Evolutionary conservation across 1,284 basidiomycete genomes (phyloP).

Genomic region (Microstroma glucosiphilum): DNA sequence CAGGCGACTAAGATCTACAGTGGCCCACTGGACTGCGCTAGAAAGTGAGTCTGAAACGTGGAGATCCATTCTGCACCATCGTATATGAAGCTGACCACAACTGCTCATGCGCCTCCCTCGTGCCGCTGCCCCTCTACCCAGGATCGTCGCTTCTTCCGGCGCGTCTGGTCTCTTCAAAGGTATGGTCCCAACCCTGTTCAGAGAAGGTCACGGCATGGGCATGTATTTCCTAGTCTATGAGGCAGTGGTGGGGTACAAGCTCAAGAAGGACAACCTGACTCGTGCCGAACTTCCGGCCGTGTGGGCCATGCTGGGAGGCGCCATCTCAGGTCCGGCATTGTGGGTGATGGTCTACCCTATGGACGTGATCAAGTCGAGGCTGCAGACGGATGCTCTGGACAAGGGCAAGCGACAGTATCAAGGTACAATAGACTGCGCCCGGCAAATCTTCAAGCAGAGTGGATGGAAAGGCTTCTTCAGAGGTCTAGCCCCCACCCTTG

Average conservation of each 20-base stretch:
- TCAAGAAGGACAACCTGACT: conserved; percentile 40
- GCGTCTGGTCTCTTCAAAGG: conserved; percentile 83
- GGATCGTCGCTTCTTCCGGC: conserved; percentile 53
- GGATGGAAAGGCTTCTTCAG: conserved; percentile 80
- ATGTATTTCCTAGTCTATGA: conserved; percentile 88
- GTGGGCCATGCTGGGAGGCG: conserved; percentile 43
- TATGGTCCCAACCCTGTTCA: conserved; percentile 77
- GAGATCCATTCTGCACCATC: background rate
- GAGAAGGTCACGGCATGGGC: conserved; percentile 61
- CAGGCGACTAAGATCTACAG: conserved; percentile 36
- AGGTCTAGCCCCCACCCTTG: conserved; percentile 77
- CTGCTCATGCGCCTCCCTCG: background rate
- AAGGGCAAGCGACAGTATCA: conserved; percentile 61
- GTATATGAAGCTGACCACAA: conserved; percentile 2
- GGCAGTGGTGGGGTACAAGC: conserved; percentile 78
- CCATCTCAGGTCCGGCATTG: conserved; percentile 28
- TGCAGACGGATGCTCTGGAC: conserved; percentile 75
- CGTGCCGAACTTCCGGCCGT: conserved; percentile 29
- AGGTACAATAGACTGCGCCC: conserved; percentile 73
- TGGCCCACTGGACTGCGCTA: conserved; percentile 51
- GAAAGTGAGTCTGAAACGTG: conserved; percentile 13
- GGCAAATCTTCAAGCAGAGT: conserved; percentile 71
- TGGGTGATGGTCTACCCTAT: conserved; percentile 8
- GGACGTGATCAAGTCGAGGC: conserved; percentile 67
- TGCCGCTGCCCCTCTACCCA: conserved; percentile 8